Percentiles rank a stretch among this genome's conserved stretches.
Evolutionary conservation across 371 early-diverging fungal species (phyloP).

Genomic region (Rhizopus delemar): DNA sequence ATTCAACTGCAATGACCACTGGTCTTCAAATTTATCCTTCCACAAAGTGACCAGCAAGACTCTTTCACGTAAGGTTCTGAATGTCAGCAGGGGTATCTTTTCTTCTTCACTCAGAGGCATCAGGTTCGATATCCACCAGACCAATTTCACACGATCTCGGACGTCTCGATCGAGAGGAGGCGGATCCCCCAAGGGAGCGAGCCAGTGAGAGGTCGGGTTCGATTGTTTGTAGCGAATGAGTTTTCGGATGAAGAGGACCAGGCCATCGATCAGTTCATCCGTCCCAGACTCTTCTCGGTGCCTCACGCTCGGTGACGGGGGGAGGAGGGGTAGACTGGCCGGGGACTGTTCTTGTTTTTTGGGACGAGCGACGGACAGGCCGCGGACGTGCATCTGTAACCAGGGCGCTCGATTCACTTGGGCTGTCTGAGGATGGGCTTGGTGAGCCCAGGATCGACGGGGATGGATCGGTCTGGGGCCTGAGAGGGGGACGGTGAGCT

Average conservation of each 20-base stretch:
- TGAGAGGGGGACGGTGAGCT: slow-evolving; percentile 5
- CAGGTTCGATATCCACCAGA: slow-evolving; percentile 60
- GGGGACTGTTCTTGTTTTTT: slow-evolving; percentile 3
- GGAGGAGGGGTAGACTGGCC: not conserved
- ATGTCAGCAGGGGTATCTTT: slow-evolving; percentile 43
- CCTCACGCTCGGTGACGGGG: not conserved
- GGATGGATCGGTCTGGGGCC: slow-evolving; percentile 7
- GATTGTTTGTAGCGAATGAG: slow-evolving; percentile 4
- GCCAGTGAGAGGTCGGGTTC: slow-evolving; percentile 14
- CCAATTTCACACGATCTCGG: slow-evolving; percentile 38
- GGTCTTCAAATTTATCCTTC: slow-evolving; percentile 39
- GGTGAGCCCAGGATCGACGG: slow-evolving; percentile 36
- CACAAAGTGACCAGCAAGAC: slow-evolving; percentile 42
- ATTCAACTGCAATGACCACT: slow-evolving; percentile 28
- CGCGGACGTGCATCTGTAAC: slow-evolving; percentile 35
- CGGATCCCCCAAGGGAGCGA: slow-evolving; percentile 23
- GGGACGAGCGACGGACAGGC: slow-evolving; percentile 16
- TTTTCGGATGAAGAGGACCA: slow-evolving; percentile 24
- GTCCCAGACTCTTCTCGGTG: slow-evolving; percentile 21
- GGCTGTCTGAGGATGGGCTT: slow-evolving; percentile 36
- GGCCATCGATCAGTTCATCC: slow-evolving; percentile 25
- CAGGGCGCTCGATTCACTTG: slow-evolving; percentile 28
- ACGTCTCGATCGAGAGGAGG: slow-evolving; percentile 19
- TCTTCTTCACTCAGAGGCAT: slow-evolving; percentile 53
- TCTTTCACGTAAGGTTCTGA: slow-evolving; percentile 49